These are phyloP conservation scores for Rhododendron kiyosumense DNA, from an alignment of 148 eudicot genomes.

Conservation along the genomic window DNA sequence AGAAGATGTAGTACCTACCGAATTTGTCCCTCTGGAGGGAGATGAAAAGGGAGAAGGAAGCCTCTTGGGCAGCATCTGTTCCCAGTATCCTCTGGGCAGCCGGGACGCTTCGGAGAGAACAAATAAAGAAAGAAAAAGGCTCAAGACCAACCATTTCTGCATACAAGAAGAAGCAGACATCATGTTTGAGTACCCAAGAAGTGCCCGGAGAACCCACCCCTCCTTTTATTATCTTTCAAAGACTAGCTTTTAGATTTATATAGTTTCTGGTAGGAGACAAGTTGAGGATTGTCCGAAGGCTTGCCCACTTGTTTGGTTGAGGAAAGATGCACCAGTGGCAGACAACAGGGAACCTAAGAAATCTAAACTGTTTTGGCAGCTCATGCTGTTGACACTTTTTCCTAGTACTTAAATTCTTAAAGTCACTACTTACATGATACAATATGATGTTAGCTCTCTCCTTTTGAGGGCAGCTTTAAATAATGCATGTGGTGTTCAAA, in stretches of 20 bases:
- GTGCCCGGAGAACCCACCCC: conserved; percentile 6
- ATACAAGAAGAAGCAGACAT: conserved; percentile 33
- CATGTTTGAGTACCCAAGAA: conserved; percentile 21
- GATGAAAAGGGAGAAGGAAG: conserved; percentile 55
- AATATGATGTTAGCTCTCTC: not conserved
- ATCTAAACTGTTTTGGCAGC: conserved; percentile 21
- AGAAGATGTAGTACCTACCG: conserved; percentile 38
- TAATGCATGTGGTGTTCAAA: not conserved
- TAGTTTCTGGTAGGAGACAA: conserved; percentile 47
- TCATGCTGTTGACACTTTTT: conserved; percentile 16
- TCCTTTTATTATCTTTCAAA: conserved; percentile 16
- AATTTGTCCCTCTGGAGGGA: conserved; percentile 75
- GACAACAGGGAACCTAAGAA: conserved; percentile 47
- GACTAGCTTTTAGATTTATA: conserved; percentile 23
- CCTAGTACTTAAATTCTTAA: not conserved
- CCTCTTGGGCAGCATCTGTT: conserved; percentile 90
- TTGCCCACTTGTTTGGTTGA: conserved; percentile 59
- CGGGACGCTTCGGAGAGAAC: conserved; percentile 57
- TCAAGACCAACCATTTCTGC: conserved; percentile 40
- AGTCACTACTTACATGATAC: not conserved
- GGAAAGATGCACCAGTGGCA: conserved; percentile 79
- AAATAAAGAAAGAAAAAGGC: conserved; percentile 37
- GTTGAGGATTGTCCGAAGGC: conserved; percentile 57
- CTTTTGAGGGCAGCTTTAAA: not conserved
- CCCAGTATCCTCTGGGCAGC: conserved; percentile 52